Conservation (phyloP, 2,329 filamentous ascomycete species). For the Trichoderma lentiforme region DNA sequence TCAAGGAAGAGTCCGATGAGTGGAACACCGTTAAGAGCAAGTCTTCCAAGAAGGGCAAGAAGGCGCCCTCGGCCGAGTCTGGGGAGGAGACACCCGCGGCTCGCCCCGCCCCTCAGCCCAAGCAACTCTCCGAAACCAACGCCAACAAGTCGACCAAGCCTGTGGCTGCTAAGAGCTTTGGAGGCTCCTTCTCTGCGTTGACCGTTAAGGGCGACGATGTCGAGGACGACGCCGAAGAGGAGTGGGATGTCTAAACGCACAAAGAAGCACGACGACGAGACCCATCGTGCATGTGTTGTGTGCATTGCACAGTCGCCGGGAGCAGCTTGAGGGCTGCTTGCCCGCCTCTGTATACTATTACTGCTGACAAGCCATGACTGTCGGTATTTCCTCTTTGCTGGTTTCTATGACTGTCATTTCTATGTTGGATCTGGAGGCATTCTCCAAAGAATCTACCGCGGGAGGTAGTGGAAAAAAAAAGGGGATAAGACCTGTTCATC, state of each 20-base stretch:
- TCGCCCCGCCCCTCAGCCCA: conserved; percentile 31
- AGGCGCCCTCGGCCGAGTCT: conserved; percentile 35
- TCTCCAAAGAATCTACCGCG: not conserved
- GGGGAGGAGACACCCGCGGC: conserved; percentile 33
- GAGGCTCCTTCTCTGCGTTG: conserved; percentile 50
- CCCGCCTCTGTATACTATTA: conserved; percentile 14
- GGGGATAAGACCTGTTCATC: not conserved
- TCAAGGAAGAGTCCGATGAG: conserved; percentile 49
- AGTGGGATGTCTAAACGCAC: conserved; percentile 49
- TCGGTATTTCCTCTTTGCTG: not conserved
- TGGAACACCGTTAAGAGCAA: conserved; percentile 59
- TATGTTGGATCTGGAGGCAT: conserved; percentile 2
- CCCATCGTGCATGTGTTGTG: not conserved
- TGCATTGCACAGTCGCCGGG: not conserved
- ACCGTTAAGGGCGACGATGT: conserved; percentile 39
- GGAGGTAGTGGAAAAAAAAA: not conserved
- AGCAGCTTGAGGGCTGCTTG: not conserved
- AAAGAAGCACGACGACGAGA: not conserved
- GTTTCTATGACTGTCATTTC: not conserved
- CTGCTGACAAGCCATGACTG: not conserved
- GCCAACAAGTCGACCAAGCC: conserved; percentile 32
- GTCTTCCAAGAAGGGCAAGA: conserved; percentile 43
- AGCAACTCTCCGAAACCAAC: conserved; percentile 28
- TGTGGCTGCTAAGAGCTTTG: conserved; percentile 36
- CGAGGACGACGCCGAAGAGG: conserved; percentile 43